Evolutionary conservation across 768 basidiomycete species (phyloP).

Genomic region (Leccinum sublutescens): DNA sequence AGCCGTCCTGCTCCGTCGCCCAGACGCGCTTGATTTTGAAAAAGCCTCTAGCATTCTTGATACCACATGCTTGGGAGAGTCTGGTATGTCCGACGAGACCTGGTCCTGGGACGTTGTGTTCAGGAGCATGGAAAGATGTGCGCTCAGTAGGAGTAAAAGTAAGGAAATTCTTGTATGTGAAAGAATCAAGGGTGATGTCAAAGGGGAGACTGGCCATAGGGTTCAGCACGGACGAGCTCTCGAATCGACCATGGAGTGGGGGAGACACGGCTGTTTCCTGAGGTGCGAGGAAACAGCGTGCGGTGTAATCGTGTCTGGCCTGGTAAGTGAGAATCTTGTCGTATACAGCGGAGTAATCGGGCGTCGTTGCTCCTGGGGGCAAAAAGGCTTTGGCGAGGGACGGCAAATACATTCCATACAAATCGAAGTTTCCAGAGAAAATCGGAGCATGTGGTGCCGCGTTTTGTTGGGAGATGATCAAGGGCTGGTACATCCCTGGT

Average conservation of each 20-base stretch:
- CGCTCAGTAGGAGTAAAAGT: conserved; percentile 30
- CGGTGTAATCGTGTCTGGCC: conserved; percentile 38
- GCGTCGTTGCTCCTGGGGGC: conserved; percentile 26
- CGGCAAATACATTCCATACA: conserved; percentile 40
- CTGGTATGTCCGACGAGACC: conserved; percentile 30
- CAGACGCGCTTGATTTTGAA: conserved; percentile 38
- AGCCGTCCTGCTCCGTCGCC: conserved; percentile 21
- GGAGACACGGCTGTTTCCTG: conserved; percentile 2
- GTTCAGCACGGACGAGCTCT: conserved; percentile 27
- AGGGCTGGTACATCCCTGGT: conserved; percentile 8
- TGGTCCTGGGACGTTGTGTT: conserved; percentile 19
- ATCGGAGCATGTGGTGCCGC: conserved; percentile 8
- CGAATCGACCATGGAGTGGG: conserved; percentile 26
- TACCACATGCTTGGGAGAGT: conserved; percentile 31
- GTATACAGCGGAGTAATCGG: conserved; percentile 33
- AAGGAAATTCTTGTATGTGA: conserved; percentile 26
- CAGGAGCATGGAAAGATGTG: conserved; percentile 24
- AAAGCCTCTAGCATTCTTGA: conserved; percentile 33
- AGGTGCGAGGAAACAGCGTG: conserved; percentile 28
- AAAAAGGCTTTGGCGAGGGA: conserved; percentile 35
- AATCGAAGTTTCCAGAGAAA: conserved; percentile 38
- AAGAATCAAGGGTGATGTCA: conserved; percentile 27
- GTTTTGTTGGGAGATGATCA: conserved; percentile 5
- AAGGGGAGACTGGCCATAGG: conserved; percentile 38
- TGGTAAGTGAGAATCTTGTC: conserved; percentile 38